These are phyloP conservation scores for Penicillium sp. DNA, from an alignment of 2,329 filamentous ascomycete genomes.

Conservation along the genomic window DNA sequence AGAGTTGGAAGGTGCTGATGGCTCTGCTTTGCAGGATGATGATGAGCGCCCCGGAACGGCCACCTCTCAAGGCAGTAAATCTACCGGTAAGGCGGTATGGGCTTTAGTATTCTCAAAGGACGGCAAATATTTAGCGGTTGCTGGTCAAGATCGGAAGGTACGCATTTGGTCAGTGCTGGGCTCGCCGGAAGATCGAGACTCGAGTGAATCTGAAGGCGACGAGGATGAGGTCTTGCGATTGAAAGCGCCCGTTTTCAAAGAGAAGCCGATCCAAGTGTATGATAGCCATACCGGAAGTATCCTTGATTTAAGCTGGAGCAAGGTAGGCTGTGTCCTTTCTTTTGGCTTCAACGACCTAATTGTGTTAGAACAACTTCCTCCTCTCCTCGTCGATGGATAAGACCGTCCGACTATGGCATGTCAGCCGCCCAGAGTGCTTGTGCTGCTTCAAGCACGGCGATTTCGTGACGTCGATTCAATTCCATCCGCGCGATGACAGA, in stretches of 20 bases:
- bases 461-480: slow-evolving; percentile 91
- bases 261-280: slow-evolving; percentile 78
- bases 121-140: slow-evolving; percentile 88
- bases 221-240: slow-evolving; percentile 63
- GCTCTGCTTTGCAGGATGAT: slow-evolving; percentile 37
- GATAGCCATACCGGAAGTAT: slow-evolving; percentile 83
- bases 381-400: slow-evolving; percentile 98
- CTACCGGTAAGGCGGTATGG: slow-evolving; percentile 76
- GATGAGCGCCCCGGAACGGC: slow-evolving; percentile 31
- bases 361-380: slow-evolving; percentile 79
- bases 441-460: slow-evolving; percentile 95
- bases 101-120: slow-evolving; percentile 91
- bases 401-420: slow-evolving; percentile 92
- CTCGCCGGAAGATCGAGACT: slow-evolving; percentile 75
- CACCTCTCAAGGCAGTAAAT: slow-evolving; percentile 28
- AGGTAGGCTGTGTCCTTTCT: slow-evolving; percentile 52
- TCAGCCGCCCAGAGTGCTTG: slow-evolving; percentile 81
- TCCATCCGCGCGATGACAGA: slow-evolving; percentile 91
- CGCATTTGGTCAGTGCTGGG: slow-evolving; percentile 89
- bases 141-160: slow-evolving; percentile 83
- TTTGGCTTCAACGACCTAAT: neutral
- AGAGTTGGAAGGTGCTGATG: slow-evolving; percentile 72
- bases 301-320: slow-evolving; percentile 95
- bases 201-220: slow-evolving; percentile 73
- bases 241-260: slow-evolving; percentile 87